Evolutionary conservation across 2,329 filamentous ascomycete genomes (phyloP), one percentile per base, ranked within the genome.

Genomic region (Monilinia vaccinii-corymbosi): DNA sequence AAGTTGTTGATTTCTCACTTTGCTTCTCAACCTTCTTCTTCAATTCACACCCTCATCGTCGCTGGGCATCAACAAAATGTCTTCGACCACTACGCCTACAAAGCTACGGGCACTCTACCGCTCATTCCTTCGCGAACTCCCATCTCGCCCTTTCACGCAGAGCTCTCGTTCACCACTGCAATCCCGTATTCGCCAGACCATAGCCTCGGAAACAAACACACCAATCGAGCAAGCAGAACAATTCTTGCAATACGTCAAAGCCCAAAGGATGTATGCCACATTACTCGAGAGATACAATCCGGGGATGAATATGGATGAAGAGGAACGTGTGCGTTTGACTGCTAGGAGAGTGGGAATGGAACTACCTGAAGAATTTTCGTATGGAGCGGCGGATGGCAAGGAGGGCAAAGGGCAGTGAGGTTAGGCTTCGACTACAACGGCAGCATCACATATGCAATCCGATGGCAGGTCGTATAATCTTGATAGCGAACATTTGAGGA

Each of bases 271-370:
- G 71, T 97, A 97, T 73, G 81, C 84, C 31, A 86, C 84, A 18
- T 76, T 97, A 47, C 73, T 97, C 42, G 92, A 97, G 75, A 81
- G 92, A 68, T 97, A 99, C 75, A 97, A 97, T 73, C 91, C 91
- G 0, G 91, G 92, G 21, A 90, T 95, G 84, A 83, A 84, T 66
- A 89, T 96, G 87, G 84, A 88, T 66, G 87, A 85, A 72, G 85
- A 95, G 75, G 92, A 97, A 77, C 81, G 89, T 62, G 85, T 97
- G 46, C 78, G 90, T 61, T 77, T 97, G 77, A 88, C 89, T 58
- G 94, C 94, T 10, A 79, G 91, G 74, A 83, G 89, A 71, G 91
- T 97, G 45, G 94, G 93, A 21, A 91, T 97, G 87, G 82, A 97
- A 74, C 72, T 97, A 74, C 93, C 93, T 0, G 73, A 82, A 36